Evolutionary conservation across 257 asterid genomes (phyloP).

Genomic region (Nicotiana obtusifolia): DNA sequence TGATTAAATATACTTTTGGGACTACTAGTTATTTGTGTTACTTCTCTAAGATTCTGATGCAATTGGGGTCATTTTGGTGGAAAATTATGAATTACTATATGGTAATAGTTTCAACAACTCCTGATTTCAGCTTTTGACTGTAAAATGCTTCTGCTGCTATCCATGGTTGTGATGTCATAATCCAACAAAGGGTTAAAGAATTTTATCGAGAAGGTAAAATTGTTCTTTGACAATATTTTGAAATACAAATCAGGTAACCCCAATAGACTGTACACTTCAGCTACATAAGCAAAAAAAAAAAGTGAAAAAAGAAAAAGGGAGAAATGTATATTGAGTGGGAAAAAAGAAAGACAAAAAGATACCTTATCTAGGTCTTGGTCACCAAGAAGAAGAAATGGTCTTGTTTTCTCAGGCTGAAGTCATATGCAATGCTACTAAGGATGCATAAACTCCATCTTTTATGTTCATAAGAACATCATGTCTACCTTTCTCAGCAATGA

Average conservation of each 20-base stretch:
- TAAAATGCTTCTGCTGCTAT: no score
- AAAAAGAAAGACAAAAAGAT: not conserved
- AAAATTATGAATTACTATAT: not conserved
- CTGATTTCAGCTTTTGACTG: no score
- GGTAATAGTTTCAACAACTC: no score
- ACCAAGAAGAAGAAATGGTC: not conserved
- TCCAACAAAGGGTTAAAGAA: not conserved
- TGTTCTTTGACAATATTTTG: not conserved
- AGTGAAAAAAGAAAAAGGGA: not conserved
- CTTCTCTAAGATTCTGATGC: not conserved
- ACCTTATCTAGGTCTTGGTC: not conserved
- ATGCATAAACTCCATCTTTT: constrained; percentile 55
- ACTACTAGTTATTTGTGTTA: not conserved
- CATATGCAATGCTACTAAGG: constrained; percentile 60
- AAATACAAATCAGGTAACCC: not conserved
- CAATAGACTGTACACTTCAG: not conserved
- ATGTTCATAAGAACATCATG: constrained; percentile 57
- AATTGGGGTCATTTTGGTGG: not conserved
- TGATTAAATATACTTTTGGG: not conserved
- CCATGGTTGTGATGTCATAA: not conserved
- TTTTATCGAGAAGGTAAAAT: not conserved
- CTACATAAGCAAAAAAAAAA: not conserved
- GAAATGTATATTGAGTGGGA: not conserved
- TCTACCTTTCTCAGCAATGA: constrained; percentile 52
- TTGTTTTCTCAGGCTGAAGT: constrained; percentile 17